Base-by-base conservation (phyloP, 1,139 yeast species). In the Taphrina communis region DNA sequence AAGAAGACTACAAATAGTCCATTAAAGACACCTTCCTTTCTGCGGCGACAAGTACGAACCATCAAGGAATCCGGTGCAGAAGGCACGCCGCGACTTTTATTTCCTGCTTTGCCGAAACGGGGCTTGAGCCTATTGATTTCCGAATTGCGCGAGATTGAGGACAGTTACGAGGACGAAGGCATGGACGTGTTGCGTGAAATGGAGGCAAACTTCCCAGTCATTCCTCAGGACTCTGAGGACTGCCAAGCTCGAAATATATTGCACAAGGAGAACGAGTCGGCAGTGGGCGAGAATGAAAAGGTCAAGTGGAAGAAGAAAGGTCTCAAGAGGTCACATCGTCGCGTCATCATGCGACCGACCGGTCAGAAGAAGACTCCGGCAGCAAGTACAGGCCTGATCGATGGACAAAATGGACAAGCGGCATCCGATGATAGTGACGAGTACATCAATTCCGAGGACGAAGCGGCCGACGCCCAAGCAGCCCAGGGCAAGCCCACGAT, bases 301-400 rank as follows among this genome's bases (percentile, higher is more conserved):
- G 61, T 63, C 44, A 56, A 57, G 39, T 63, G 67, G 67, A 53
- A 63, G 61, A 63, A 63, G 56, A 63, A 63, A 31, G 67, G 67
- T 9, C 55, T 63, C 14, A 63, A 63, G 48, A 19, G 67, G 7
- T 38, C 58, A 12, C 67, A 55, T 63, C 60, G 67, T n/a, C 60
- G 67, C 4, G 67, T 63, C 19, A 36, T 63, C 14, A 63, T 63
- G 67, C 42, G 67, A 21, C 67, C 67, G 6, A 17, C 59, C 14
- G 56, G 53, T 14, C 35, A 35, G 61, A 55, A 52, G 41, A 31
- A 41, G 19, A 31, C 36, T n/a, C 11, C n/a, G 7, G 57, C 17
- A 11, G 8, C 14, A 6, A 31, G 12, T n/a, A 19, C 7, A 5
- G 41, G 19, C 8, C 53, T 12, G 19, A 1, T 8, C n/a, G 12